Conservation (phyloP, 2,329 filamentous ascomycete genomes). For the Diaporthe citrichinensis region DNA sequence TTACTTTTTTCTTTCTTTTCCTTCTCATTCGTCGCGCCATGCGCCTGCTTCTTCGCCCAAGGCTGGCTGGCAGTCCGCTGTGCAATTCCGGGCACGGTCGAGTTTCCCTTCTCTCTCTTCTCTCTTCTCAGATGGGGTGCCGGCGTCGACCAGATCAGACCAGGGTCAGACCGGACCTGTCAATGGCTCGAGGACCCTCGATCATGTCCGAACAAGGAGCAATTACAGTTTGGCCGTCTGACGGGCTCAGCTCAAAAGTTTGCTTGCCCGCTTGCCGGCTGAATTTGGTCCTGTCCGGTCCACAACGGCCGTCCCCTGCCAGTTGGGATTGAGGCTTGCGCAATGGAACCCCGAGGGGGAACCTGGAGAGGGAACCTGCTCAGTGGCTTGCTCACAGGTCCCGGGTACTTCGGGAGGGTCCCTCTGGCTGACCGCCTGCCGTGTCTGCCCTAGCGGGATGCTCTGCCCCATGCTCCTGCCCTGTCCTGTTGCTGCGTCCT, state of each 20-base stretch:
- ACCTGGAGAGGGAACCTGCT: slow-evolving; percentile 5
- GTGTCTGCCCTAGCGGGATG: slow-evolving; percentile 37
- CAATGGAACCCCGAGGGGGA: neutral
- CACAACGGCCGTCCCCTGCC: neutral
- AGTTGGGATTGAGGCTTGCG: slow-evolving; percentile 15
- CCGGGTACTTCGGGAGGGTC: slow-evolving; percentile 26
- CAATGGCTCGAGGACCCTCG: neutral
- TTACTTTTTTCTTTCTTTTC: neutral
- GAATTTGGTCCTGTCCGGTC: neutral
- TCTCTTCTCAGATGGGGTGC: neutral
- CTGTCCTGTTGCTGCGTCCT: slow-evolving; percentile 28
- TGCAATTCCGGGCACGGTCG: neutral
- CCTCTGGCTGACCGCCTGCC: slow-evolving; percentile 40
- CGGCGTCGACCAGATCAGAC: slow-evolving; percentile 1
- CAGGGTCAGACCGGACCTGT: neutral
- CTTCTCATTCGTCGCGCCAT: neutral
- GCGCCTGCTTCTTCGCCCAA: neutral
- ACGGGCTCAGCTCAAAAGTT: neutral
- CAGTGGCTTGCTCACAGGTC: slow-evolving; percentile 21
- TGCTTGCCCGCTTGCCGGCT: neutral
- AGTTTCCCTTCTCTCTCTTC: neutral
- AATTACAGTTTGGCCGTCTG: neutral
- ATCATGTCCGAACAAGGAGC: neutral
- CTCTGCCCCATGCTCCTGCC: slow-evolving; percentile 25
- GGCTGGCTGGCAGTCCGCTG: slow-evolving; percentile 10